Percentiles rank a stretch among this genome's conserved stretches.
Conservation (phyloP, 176 grass and related monocot genomes). For the Dendrocalamus sinicus region DNA sequence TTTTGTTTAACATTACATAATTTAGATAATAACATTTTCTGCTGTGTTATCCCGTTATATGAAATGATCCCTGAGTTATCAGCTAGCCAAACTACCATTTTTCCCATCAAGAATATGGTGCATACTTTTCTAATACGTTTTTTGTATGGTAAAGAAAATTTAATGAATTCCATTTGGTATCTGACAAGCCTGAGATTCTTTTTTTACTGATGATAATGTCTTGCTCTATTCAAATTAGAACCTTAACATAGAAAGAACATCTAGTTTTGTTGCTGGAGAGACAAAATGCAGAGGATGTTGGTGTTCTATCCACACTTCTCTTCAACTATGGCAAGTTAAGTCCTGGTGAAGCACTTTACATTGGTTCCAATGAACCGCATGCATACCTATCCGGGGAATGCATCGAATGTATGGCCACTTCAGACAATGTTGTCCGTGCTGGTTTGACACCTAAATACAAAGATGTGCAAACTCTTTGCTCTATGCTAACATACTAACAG, state of each 20-base stretch:
- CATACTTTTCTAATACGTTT: neutral
- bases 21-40: neutral
- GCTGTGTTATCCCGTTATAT: neutral
- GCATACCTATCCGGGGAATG: conserved; percentile 91
- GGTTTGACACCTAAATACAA: conserved; percentile 88
- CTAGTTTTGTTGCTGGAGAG: conserved; percentile 68
- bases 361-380: conserved; percentile 83
- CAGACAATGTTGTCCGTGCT: conserved; percentile 89
- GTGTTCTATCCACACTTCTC: conserved; percentile 73
- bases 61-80: neutral
- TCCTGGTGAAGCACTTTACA: conserved; percentile 86
- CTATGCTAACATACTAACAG: conserved; percentile 94
- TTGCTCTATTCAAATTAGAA: conserved; percentile 62
- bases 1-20: neutral
- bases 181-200: neutral
- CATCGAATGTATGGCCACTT: conserved; percentile 91
- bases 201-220: neutral
- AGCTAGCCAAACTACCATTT: neutral
- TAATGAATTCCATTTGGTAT: conserved; percentile 8
- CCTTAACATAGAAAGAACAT: conserved; percentile 75
- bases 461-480: conserved; percentile 86
- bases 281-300: conserved; percentile 79
- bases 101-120: neutral
- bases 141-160: neutral
- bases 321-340: conserved; percentile 88